Base-by-base conservation (phyloP, 495 filamentous ascomycete genomes). In the Elaphomyces granulatus region DNA sequence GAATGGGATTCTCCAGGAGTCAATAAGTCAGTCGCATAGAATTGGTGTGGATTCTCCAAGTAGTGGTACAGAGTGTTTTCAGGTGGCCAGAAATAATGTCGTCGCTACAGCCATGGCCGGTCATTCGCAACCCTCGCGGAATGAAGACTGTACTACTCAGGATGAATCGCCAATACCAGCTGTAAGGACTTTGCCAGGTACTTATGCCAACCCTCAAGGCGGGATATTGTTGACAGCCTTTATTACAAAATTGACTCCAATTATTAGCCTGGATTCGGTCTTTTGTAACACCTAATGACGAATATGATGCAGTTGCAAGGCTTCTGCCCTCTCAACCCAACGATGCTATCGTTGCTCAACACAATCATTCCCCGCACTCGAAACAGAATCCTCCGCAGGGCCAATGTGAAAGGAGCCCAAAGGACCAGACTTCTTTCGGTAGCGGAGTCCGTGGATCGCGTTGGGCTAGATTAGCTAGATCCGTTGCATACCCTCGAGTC, bases 381-480 rank as follows among this genome's bases (percentile, higher is more conserved):
- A 47, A 53, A 51, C 47, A 60, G 6, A 50, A 52, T n/a, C 38
- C 43, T 2, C 3, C n/a, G 52, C 49, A 18, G 46, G 49, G 37
- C 38, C 39, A 8, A 50, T 51, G 32, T 53, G 58, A 38, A 38
- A 53, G 26, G 46, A 41, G 12, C n/a, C n/a, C 39, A 42, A 40
- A 32, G 49, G 30, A 36, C 45, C 56, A 32, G 46, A 44, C 28
- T 50, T 45, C 41, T 44, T 10, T 17, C 35, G 26, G 20, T 20
- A 48, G 17, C 48, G 26, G 50, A 39, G 15, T 50, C 54, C 59
- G 63, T 19, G 67, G 71, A 35, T 78, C 74, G 14, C 71, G 73
- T 34, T 82, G 78, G 78, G 64, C 61, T 34, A 60, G 64, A 14
- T 81, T 80, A 48, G 69, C 67, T 38, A 65, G 64, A 20, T 54